phyloP scores from a whole-genome alignment of 1,284 basidiomycete species.

The Leccinum pachyderme region DNA sequence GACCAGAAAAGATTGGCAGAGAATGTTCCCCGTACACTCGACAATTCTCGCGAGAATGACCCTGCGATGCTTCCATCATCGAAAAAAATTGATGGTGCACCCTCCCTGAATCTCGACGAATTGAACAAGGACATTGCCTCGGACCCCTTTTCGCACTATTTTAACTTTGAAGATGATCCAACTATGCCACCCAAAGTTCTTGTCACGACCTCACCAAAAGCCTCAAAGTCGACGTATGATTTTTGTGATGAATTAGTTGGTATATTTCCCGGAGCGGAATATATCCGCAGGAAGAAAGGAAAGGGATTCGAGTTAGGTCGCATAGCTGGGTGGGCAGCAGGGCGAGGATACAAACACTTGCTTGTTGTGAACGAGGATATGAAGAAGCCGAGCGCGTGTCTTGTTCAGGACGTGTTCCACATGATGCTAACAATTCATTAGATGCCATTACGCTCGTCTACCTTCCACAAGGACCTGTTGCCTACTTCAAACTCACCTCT shows the following conservation, averaged over 20 bases:
- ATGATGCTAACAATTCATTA: slow-evolving; percentile 11
- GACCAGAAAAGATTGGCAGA: slow-evolving; percentile 74
- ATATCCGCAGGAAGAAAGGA: slow-evolving; percentile 87
- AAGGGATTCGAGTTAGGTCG: slow-evolving; percentile 92
- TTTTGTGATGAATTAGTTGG: slow-evolving; percentile 92
- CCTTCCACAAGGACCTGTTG: slow-evolving; percentile 90
- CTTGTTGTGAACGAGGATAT: slow-evolving; percentile 94
- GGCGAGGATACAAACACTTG: slow-evolving; percentile 84
- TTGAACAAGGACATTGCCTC: slow-evolving; percentile 64
- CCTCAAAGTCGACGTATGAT: slow-evolving; percentile 79
- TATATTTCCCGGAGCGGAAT: slow-evolving; percentile 94
- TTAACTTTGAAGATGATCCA: slow-evolving; percentile 63
- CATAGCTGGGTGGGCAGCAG: slow-evolving; percentile 93
- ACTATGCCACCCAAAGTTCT: slow-evolving; percentile 79
- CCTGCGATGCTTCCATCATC: slow-evolving; percentile 68
- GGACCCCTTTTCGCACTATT: slow-evolving; percentile 73
- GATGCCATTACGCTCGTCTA: slow-evolving; percentile 93
- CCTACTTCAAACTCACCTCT: slow-evolving; percentile 94
- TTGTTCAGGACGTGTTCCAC: slow-evolving; percentile 5
- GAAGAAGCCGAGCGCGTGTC: slow-evolving; percentile 82
- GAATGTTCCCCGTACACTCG: slow-evolving; percentile 90
- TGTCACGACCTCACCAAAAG: slow-evolving; percentile 88
- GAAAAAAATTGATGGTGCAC: slow-evolving; percentile 33
- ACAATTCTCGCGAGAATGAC: slow-evolving; percentile 91
- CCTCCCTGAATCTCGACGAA: slow-evolving; percentile 50